Evolutionary conservation across 2,329 filamentous ascomycete species (phyloP).

Genomic region (Neopestalotiopsis sp.): DNA sequence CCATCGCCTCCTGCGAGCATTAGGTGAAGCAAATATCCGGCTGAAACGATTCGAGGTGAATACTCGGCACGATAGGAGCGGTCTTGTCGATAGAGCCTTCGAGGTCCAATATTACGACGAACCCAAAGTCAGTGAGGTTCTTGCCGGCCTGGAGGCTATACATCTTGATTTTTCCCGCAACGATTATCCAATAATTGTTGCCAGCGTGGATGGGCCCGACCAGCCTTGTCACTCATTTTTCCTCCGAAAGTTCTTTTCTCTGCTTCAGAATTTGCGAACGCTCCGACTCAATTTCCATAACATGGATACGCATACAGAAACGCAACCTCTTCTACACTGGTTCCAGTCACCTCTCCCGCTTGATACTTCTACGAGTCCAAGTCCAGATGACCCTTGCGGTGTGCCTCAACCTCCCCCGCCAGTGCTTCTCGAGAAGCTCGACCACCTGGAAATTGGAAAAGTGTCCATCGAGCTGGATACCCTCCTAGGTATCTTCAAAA

Average conservation of each 20-base stretch:
- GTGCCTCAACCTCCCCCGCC: slow-evolving; percentile 22
- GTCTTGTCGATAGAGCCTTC: slow-evolving; percentile 50
- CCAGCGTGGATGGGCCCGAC: not conserved
- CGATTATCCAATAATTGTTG: not conserved
- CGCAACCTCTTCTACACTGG: slow-evolving; percentile 44
- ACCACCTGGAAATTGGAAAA: slow-evolving; percentile 50
- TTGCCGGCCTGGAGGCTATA: slow-evolving; percentile 52
- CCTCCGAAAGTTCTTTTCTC: slow-evolving; percentile 43
- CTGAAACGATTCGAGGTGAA: slow-evolving; percentile 54
- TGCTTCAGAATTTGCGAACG: slow-evolving; percentile 49
- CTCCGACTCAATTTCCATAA: slow-evolving; percentile 56
- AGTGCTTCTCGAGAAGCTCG: slow-evolving; percentile 39
- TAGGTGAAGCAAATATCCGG: slow-evolving; percentile 43
- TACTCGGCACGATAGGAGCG: slow-evolving; percentile 32
- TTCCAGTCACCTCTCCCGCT: slow-evolving; percentile 31
- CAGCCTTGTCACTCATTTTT: not conserved
- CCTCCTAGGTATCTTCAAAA: slow-evolving; percentile 42
- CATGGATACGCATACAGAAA: not conserved
- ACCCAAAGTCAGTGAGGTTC: slow-evolving; percentile 41
- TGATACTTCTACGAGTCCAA: not conserved
- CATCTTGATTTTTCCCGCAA: slow-evolving; percentile 39
- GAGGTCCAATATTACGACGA: slow-evolving; percentile 46
- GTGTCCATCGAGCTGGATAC: slow-evolving; percentile 32
- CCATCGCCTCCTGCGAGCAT: slow-evolving; percentile 43
- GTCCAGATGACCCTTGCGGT: not conserved